phyloP scores from a whole-genome alignment of 2,329 filamentous ascomycete species.

The Eutypa lata region DNA sequence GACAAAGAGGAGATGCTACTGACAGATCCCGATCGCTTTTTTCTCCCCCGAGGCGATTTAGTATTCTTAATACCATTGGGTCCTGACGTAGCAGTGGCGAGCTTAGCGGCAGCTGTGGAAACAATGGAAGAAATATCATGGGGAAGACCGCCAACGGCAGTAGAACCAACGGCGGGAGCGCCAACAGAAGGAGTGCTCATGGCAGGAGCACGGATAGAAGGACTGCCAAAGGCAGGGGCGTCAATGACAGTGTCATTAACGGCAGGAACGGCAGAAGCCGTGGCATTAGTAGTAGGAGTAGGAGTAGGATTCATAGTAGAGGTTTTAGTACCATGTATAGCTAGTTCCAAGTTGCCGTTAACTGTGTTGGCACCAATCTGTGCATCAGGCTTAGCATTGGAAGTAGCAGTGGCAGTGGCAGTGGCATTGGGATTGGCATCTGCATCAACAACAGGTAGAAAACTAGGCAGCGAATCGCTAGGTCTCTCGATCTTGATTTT shows the following conservation, averaged over 20 bases:
- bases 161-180: neutral
- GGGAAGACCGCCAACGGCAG: neutral
- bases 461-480: neutral
- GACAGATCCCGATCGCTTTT: slow-evolving; percentile 23
- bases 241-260: neutral
- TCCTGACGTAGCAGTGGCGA: neutral
- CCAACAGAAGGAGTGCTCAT: neutral
- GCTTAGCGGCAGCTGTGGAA: neutral
- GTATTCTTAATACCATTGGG: neutral
- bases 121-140: neutral
- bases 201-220: neutral
- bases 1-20: slow-evolving; percentile 31
- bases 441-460: too few species aligned
- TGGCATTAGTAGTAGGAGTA: neutral
- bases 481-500: slow-evolving; percentile 24
- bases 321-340: neutral
- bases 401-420: neutral
- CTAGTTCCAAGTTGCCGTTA: too few species aligned
- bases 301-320: slow-evolving; percentile 1
- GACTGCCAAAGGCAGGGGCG: neutral
- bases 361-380: neutral
- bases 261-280: too few species aligned
- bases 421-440: too few species aligned
- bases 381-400: neutral
- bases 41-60: slow-evolving; percentile 18